phyloP scores from a whole-genome alignment of 2,329 filamentous ascomycete species.

The Penicillium sp. region DNA sequence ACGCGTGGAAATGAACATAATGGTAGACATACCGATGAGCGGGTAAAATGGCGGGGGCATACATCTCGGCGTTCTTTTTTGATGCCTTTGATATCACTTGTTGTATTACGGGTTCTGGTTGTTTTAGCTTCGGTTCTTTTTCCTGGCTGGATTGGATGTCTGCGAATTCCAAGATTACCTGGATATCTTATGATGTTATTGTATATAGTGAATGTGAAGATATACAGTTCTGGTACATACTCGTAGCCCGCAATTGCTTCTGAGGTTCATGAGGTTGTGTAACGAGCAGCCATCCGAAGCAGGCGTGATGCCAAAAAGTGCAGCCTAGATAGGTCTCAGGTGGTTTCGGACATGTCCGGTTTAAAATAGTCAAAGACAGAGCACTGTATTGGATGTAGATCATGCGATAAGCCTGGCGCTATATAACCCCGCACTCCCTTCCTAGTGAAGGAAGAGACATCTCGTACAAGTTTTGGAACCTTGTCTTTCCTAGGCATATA shows the following conservation, averaged over 20 bases:
- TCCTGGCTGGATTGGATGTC: background rate
- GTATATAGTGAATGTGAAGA: background rate
- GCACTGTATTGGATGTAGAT: too few relatives aligned
- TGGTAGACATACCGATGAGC: background rate
- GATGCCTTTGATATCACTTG: background rate
- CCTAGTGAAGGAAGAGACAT: too few relatives aligned
- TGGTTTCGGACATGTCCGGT: too few relatives aligned
- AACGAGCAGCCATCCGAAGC: too few relatives aligned
- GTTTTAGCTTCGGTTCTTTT: background rate
- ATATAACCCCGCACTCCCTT: too few relatives aligned
- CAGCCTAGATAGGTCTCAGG: too few relatives aligned
- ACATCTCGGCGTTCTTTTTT: conserved; percentile 4
- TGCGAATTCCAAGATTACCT: background rate
- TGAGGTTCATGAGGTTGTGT: too few relatives aligned
- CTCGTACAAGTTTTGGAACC: too few relatives aligned
- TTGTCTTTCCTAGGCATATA: too few relatives aligned
- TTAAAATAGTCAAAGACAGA: too few relatives aligned
- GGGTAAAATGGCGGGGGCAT: background rate
- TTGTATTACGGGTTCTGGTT: background rate
- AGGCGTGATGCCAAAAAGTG: too few relatives aligned
- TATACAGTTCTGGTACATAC: background rate
- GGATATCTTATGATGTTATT: background rate
- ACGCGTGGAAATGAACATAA: conserved; percentile 57
- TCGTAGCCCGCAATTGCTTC: background rate
- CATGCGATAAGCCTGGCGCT: too few relatives aligned